phyloP scores from a whole-genome alignment of 78 protist species.

The Dictyostelium brefeldianum region DNA sequence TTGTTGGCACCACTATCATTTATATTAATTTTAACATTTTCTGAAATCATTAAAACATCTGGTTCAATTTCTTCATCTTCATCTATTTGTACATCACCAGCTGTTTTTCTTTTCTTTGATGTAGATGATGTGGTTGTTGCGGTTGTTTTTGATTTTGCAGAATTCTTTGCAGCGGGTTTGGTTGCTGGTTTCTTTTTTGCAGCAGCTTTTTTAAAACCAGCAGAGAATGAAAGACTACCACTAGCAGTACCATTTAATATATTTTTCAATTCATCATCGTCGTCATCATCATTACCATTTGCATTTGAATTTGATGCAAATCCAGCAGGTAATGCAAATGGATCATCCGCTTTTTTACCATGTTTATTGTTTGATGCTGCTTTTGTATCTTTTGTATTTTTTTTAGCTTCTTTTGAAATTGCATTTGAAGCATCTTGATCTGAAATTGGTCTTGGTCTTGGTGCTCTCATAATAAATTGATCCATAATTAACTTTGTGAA shows the following conservation, averaged over 20 bases:
- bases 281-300: not conserved
- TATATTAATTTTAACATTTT: conserved; percentile 29
- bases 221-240: not conserved
- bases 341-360: not conserved
- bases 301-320: not conserved
- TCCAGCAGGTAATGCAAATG: conserved; percentile 36
- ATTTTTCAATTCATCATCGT: not conserved
- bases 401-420: not conserved
- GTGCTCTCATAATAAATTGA: conserved; percentile 75
- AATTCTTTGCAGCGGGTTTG: not conserved
- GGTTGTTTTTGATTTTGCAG: not conserved
- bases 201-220: not conserved
- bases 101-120: conserved; percentile 50
- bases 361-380: not conserved
- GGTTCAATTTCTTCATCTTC: conserved; percentile 36
- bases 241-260: not conserved
- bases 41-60: conserved; percentile 53
- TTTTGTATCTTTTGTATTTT: not conserved
- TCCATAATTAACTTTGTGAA: conserved; percentile 53
- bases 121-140: not conserved
- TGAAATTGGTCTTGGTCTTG: conserved; percentile 25
- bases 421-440: not conserved
- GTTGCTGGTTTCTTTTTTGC: not conserved
- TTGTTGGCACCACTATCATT: not conserved
- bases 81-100: not conserved